A percentile compares a stretch with the other conserved stretches of the same genome.
phyloP scores from a whole-genome alignment of 768 basidiomycete species.

The Serendipita sp. region DNA sequence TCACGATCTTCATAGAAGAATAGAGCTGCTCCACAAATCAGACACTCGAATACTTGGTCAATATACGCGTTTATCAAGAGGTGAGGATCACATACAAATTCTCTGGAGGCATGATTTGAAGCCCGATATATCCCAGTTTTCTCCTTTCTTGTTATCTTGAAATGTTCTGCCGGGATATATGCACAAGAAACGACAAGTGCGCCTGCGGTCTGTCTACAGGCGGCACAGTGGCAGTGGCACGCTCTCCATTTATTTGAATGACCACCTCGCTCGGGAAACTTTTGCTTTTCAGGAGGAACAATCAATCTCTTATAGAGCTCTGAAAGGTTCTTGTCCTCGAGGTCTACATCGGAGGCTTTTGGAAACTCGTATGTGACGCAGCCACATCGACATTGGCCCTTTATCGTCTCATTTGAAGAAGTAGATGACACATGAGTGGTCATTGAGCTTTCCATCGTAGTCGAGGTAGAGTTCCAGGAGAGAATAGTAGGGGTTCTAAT shows the following conservation, averaged over 20 bases:
- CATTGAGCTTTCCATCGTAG: not conserved
- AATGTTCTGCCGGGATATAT: not conserved
- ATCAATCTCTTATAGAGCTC: not conserved
- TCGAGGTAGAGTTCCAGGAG: not conserved
- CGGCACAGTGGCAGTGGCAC: not conserved
- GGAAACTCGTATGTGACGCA: conserved; percentile 3
- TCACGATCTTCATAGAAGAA: not conserved
- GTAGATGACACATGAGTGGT: not conserved
- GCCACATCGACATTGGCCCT: not conserved
- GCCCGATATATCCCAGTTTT: not conserved
- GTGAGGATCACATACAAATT: not conserved
- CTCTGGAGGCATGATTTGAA: not conserved
- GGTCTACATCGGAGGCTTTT: not conserved
- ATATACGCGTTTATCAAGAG: not conserved
- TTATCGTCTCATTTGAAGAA: not conserved
- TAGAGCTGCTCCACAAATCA: not conserved
- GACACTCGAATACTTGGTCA: not conserved
- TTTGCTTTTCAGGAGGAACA: not conserved
- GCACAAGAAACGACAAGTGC: not conserved
- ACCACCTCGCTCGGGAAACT: not conserved
- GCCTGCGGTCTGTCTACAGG: not conserved
- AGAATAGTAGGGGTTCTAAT: too few relatives aligned
- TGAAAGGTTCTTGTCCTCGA: not conserved
- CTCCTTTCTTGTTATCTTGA: not conserved
- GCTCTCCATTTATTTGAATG: not conserved